phyloP scores from a whole-genome alignment of 2,329 filamentous ascomycete species.

The Cercospora sesami region DNA sequence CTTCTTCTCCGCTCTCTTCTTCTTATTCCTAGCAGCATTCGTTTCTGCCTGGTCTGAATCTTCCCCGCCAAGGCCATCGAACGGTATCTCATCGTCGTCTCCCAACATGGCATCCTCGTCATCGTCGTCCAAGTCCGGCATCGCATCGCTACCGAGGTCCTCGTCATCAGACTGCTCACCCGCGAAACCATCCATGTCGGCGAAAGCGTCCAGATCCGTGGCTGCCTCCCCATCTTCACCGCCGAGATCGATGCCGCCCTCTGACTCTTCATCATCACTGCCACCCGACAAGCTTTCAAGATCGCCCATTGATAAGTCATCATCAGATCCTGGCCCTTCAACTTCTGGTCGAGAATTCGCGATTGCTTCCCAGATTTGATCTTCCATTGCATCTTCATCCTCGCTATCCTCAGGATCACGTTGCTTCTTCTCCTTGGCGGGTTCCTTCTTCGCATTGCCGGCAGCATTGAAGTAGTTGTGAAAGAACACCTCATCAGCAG shows the following conservation, averaged over 20 bases:
- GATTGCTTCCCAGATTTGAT: constrained; percentile 89
- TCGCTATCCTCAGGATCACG: constrained; percentile 46
- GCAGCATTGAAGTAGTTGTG: constrained; percentile 87
- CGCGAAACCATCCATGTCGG: constrained; percentile 34
- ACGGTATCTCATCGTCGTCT: constrained; percentile 56
- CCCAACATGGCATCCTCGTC: constrained; percentile 45
- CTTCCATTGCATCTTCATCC: constrained; percentile 49
- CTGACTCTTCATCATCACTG: constrained; percentile 47
- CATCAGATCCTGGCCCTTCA: constrained; percentile 62
- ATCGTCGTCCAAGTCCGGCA: constrained; percentile 48
- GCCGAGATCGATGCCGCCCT: constrained; percentile 49
- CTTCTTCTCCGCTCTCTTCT: constrained; percentile 67
- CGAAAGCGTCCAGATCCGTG: constrained; percentile 44
- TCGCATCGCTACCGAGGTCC: constrained; percentile 56
- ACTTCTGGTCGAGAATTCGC: constrained; percentile 77
- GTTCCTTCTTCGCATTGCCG: constrained; percentile 56
- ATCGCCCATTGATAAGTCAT: constrained; percentile 56
- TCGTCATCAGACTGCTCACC: constrained; percentile 50
- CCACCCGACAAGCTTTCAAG: constrained; percentile 42
- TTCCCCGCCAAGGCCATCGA: constrained; percentile 53
- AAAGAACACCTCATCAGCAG: constrained; percentile 95
- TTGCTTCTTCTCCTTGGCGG: constrained; percentile 58
- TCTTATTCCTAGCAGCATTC: constrained; percentile 42
- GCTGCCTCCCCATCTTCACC: constrained; percentile 43
- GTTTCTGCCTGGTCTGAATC: constrained; percentile 51